Conservation (phyloP, 371 early-diverging fungal species). For the Circinella minor region DNA sequence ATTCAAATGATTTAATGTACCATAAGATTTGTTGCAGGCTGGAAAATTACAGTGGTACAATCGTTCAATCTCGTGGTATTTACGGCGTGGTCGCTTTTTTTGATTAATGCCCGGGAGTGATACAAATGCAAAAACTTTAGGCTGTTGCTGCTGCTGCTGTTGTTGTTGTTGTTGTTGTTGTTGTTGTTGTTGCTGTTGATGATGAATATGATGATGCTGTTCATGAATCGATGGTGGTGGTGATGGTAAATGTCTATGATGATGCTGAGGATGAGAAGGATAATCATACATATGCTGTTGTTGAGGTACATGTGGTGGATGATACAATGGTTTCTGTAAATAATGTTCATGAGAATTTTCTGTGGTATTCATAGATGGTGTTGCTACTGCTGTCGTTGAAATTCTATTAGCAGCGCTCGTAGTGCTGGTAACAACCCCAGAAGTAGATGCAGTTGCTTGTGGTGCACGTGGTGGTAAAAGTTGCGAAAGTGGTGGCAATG, state of each 20-base stretch:
- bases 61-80: constrained; percentile 75
- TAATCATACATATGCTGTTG: not conserved
- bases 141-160: constrained; percentile 18
- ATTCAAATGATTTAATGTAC: constrained; percentile 76
- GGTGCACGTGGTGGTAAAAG: constrained; percentile 30
- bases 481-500: constrained; percentile 52
- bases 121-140: constrained; percentile 68
- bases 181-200: constrained; percentile 8
- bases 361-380: not conserved
- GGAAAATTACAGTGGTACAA: constrained; percentile 69
- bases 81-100: constrained; percentile 70
- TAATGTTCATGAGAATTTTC: too few relatives aligned
- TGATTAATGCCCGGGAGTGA: constrained; percentile 64
- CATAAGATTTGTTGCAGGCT: constrained; percentile 71
- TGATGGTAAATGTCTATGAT: constrained; percentile 20
- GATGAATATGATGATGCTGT: not conserved
- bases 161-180: constrained; percentile 15
- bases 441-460: not conserved
- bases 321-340: too few relatives aligned
- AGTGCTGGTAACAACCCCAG: not conserved
- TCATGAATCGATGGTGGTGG: constrained; percentile 19
- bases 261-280: constrained; percentile 1
- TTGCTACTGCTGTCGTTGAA: not conserved
- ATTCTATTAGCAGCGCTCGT: too few relatives aligned
- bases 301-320: not conserved